Conservation (phyloP, 306 rosid genomes). For the Dalbergia oliveri region DNA sequence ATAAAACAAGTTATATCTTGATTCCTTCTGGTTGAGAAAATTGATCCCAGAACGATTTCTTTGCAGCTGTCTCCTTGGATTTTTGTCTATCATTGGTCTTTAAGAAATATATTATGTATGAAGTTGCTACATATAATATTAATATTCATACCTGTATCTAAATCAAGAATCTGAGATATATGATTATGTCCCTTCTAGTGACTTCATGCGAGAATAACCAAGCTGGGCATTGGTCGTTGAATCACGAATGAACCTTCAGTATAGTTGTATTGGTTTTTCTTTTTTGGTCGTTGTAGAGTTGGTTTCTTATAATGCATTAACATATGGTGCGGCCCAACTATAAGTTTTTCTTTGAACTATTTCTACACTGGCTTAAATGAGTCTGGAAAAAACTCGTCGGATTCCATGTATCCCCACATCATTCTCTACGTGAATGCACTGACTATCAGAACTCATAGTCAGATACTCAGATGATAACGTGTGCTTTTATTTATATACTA, state of each 20-base stretch:
- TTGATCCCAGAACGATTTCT: conserved; percentile 20
- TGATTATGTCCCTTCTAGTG: background rate
- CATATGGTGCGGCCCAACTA: background rate
- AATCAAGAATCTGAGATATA: conserved; percentile 11
- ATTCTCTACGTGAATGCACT: conserved; percentile 4
- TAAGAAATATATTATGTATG: conserved; percentile 25
- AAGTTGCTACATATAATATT: background rate
- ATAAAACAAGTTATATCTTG: conserved; percentile 26
- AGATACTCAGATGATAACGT: background rate
- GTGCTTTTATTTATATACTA: conserved; percentile 4
- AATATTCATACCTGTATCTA: conserved; percentile 5
- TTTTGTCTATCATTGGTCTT: conserved; percentile 38
- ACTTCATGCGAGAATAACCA: conserved; percentile 19
- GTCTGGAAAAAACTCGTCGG: background rate
- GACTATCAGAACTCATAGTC: background rate
- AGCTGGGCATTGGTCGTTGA: background rate
- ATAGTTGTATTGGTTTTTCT: background rate
- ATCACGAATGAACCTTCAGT: background rate
- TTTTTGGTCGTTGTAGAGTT: background rate
- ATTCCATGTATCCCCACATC: background rate
- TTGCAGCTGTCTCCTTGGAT: conserved; percentile 31
- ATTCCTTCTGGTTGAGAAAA: conserved; percentile 20
- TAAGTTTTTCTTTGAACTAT: conserved; percentile 3
- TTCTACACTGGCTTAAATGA: background rate
- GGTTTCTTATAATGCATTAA: background rate